phyloP scores from a whole-genome alignment of 2,329 filamentous ascomycete species.

The Colletotrichum costaricense region DNA sequence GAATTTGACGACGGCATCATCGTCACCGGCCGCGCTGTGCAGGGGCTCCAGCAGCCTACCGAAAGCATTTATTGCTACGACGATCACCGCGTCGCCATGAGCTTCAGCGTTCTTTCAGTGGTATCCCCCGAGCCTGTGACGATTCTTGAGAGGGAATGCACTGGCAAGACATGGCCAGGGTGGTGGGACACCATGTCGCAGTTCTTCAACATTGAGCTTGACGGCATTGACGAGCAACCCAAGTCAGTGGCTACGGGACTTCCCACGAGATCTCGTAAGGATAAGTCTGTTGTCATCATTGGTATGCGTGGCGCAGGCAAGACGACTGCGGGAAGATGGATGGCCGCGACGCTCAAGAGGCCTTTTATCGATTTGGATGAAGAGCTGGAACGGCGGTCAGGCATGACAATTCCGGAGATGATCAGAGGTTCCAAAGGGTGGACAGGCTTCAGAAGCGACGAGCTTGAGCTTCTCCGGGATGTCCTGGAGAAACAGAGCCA shows the following conservation, averaged over 20 bases:
- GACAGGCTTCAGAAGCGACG: constrained; percentile 87
- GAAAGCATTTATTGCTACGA: constrained; percentile 91
- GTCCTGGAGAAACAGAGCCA: constrained; percentile 79
- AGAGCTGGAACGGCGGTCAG: constrained; percentile 80
- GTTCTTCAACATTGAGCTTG: constrained; percentile 80
- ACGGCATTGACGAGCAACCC: constrained; percentile 72
- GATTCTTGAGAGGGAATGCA: constrained; percentile 90
- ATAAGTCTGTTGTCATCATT: constrained; percentile 89
- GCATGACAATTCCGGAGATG: constrained; percentile 86
- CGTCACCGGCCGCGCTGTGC: constrained; percentile 64
- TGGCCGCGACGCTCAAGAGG: constrained; percentile 79
- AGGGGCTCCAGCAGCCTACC: constrained; percentile 64
- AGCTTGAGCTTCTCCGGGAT: constrained; percentile 78
- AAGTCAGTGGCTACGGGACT: constrained; percentile 30
- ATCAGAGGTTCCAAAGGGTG: constrained; percentile 80
- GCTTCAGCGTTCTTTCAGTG: constrained; percentile 89
- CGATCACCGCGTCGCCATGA: constrained; percentile 98
- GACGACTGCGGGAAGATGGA: constrained; percentile 91
- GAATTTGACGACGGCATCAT: constrained; percentile 97
- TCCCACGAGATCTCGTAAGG: constrained; percentile 39
- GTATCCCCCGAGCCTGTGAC: constrained; percentile 78
- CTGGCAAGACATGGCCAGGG: constrained; percentile 97
- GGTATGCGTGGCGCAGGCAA: constrained; percentile 98
- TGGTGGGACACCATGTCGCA: constrained; percentile 95
- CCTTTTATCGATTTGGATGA: constrained; percentile 88